These are phyloP conservation scores for Kluyveromyces aestuarii DNA, from an alignment of 805 yeast genomes.

Conservation along the genomic window DNA sequence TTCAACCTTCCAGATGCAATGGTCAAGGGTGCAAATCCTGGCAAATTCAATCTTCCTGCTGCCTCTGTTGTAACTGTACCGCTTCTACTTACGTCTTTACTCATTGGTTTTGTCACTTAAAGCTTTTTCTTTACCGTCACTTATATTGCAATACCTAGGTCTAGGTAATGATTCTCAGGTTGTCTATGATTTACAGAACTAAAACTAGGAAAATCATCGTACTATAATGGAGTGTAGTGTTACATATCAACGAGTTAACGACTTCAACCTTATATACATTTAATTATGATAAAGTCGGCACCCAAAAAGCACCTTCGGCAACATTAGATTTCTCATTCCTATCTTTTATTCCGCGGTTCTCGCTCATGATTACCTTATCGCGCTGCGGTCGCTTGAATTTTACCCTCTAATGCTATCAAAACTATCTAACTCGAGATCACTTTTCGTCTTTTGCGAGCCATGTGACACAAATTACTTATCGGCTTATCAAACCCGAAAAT, in stretches of 20 bases:
- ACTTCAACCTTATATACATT: too few relatives aligned
- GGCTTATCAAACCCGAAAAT: not conserved
- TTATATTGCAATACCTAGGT: too few relatives aligned
- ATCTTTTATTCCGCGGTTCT: not conserved
- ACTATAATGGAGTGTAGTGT: too few relatives aligned
- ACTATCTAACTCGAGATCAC: not conserved
- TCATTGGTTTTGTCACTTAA: not conserved
- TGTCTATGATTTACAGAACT: too few relatives aligned
- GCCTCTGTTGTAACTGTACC: constrained; percentile 1
- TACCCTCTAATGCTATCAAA: not conserved
- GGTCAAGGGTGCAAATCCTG: constrained; percentile 19
- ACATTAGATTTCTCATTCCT: not conserved
- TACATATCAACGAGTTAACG: too few relatives aligned
- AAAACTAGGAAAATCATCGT: too few relatives aligned
- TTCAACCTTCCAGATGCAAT: constrained; percentile 38
- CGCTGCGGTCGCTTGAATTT: too few relatives aligned
- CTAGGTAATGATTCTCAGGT: too few relatives aligned
- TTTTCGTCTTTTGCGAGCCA: not conserved
- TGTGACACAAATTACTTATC: not conserved
- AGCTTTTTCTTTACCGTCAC: too few relatives aligned
- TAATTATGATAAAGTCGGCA: too few relatives aligned
- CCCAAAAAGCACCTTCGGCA: not conserved
- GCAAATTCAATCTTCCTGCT: constrained; percentile 10
- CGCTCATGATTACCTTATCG: not conserved
- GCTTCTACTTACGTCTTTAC: not conserved